Base-by-base conservation (phyloP, 345 rosid genomes). In the Corchorus olitorius region DNA sequence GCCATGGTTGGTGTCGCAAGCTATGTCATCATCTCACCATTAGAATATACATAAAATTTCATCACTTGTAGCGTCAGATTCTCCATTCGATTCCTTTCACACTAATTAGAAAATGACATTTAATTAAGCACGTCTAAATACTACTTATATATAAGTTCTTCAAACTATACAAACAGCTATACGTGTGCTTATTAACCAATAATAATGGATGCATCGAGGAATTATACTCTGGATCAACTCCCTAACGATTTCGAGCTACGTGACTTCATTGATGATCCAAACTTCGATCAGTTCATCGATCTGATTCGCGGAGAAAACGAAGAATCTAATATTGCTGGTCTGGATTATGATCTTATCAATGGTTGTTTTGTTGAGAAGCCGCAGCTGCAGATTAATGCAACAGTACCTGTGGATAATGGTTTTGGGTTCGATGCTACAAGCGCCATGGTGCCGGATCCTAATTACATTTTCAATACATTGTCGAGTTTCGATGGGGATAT, bases 261-360 rank as follows among this genome's bases (percentile, higher is more conserved):
- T 12, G 85, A 88, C 35, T 88, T 90, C 88, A 60, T 77, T 14
- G 85, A 83, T 8, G 89, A 84, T 35, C 88, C 91, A 56, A 86
- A 85, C 56, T 87, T 91, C 33, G 85, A 89, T 61, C 93, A 85
- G 45, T 89, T 91, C 85, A 77, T 88, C 52, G 75, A 85, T 61
- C 84, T 85, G 48, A 85, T 89, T 17, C 86, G 86, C 20, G 92
- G 92, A 19, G 94, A 87, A 65, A 83, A 71, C 5, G 78, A 83
- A 2, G 81, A 78, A 52, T 69, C 85, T 0, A 27, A 27, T 27
- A 34, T 77, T 49, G 62, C 74, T 0, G 78, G 65, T 60, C 83
- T 85, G 55, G 89, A 84, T 74, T 77, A 69, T 20, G 84, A 77
- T 41, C 75, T 84, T 22, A 22, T 81, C 64, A 81, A 77, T 70